Evolutionary conservation across 2,329 filamentous ascomycete species (phyloP), one percentile per base, ranked within the genome.

Genomic region (Seiridium unicorne): DNA sequence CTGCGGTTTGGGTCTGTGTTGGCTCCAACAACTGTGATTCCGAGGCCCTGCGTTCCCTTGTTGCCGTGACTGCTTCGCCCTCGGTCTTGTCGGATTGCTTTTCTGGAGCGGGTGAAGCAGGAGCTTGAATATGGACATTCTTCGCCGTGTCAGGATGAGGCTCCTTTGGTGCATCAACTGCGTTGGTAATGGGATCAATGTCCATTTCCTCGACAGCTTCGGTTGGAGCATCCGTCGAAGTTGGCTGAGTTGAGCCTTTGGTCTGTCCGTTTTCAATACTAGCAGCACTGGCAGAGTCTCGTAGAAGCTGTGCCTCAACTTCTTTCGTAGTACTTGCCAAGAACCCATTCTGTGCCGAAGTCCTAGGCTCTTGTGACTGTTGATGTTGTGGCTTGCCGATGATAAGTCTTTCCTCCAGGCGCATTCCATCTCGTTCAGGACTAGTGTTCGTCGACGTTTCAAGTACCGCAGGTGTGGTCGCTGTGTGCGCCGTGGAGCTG

Each of bases 361-460:
- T 58, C 9, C 36, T 11, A 4, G 18, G 26, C 18, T n/a, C 42
- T 35, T 31, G 38, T 31, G 13, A 32, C 31, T 26, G 46, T 13
- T 40, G 38, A 61, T 72, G 69, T 66, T 78, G 69, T 69, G 77
- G 67, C 64, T 77, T 62, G 54, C 66, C 68, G 44, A 59, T 71
- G 49, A 79, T 81, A 57, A 73, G 72, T 40, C 77, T 76, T 66
- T 87, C 80, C 13, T 79, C 72, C 65, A 84, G 85, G 48, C 84
- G 81, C 53, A 84, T 79, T 18, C 80, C 82, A 54, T 92, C 89
- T 58, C 89, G 84, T 58, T 90, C 89, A 1, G 89, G 88, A 66
- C 89, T 93, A 1, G 90, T 93, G 65, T 89, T 88, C 1, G 89
- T 86, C 1, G 90, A 93, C 5, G 81, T 83, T 63, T 89, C 84